Evolutionary conservation across 352 stramenopile species (phyloP), one percentile per base, ranked within the genome.

Genomic region (Chrysophaeum taylorii): DNA sequence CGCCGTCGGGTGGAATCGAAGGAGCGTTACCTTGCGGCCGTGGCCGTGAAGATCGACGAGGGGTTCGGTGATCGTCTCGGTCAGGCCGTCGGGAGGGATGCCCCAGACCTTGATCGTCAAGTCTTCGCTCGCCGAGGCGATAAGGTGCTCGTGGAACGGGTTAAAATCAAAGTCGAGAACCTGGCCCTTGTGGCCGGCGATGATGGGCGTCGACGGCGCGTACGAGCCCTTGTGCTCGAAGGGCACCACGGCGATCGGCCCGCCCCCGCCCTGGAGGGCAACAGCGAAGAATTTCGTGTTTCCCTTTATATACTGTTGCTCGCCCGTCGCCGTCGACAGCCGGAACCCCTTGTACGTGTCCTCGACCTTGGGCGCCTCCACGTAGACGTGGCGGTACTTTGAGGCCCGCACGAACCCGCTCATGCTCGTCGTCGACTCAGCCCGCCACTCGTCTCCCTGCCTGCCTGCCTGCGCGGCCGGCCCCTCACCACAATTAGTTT

Each of bases 101-200:
- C 89, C 87, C 92, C 92, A 97, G 29, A 66, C 21, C 79, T 99
- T 99, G 78, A 98, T 90, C 27, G 91, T 98, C 27, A 87, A 94
- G 80, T 99, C 96, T 72, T 98, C 94, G 50, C 85, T 96, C 27
- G 87, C 93, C 57, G 92, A 97, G 5, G 94, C 94, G 53, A 99
- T 82, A 70, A 98, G 85, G 61, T 62, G 71, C 73, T 87, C 81
- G 71, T 88, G 81, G 69, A 88, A 89, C 23, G 96, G 95, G 82
- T 97, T 98, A 81, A 98, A 99, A 76, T 99, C 95, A 79, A 98
- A 98, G 82, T 99, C 96, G 33, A 98, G 80, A 53, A 99, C 95
- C 25, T 91, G 83, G 27, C 89, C 91, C 42, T 88, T 87, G 79
- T 99, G 95, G 41, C 95, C 95, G 53, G 91, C 89, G 63, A 99